A percentile compares a stretch with the other conserved stretches of the same genome.
Conservation (phyloP, 306 rosid species). For the Crotalaria pallida region DNA sequence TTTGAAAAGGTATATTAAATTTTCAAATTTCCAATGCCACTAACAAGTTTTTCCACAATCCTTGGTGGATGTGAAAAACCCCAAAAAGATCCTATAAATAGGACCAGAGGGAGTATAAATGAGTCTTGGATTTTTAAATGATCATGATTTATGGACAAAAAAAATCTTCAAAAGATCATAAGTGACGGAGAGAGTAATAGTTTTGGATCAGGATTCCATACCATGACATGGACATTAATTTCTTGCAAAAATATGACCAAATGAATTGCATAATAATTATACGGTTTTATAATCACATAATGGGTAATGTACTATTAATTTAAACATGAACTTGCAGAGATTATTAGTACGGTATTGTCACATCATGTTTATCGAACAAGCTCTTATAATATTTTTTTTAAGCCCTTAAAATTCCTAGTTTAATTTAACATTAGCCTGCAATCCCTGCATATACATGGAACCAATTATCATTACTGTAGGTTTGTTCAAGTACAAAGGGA, state of each 20-base stretch:
- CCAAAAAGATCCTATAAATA: no score
- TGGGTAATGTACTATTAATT: background rate
- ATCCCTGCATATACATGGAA: constrained; percentile 26
- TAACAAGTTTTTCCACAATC: no score
- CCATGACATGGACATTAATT: background rate
- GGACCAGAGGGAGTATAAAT: no score
- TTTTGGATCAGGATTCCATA: background rate
- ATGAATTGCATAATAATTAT: background rate
- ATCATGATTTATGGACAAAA: no score
- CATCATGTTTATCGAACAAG: constrained; percentile 25
- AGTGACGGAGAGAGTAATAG: no score
- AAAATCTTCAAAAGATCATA: no score
- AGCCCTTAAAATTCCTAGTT: no score
- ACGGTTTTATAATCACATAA: background rate
- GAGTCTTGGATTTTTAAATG: no score
- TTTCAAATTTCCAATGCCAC: no score
- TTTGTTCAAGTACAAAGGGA: constrained; percentile 28
- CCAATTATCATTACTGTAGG: constrained; percentile 24
- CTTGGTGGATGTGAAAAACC: no score
- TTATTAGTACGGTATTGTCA: constrained; percentile 16
- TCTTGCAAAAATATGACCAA: background rate
- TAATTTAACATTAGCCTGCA: constrained; percentile 20
- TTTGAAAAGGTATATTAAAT: no score
- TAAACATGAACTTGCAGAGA: constrained; percentile 10
- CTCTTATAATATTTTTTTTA: background rate